phyloP scores from a whole-genome alignment of 2,329 filamentous ascomycete species.

The Penicillium griseofulvum region DNA sequence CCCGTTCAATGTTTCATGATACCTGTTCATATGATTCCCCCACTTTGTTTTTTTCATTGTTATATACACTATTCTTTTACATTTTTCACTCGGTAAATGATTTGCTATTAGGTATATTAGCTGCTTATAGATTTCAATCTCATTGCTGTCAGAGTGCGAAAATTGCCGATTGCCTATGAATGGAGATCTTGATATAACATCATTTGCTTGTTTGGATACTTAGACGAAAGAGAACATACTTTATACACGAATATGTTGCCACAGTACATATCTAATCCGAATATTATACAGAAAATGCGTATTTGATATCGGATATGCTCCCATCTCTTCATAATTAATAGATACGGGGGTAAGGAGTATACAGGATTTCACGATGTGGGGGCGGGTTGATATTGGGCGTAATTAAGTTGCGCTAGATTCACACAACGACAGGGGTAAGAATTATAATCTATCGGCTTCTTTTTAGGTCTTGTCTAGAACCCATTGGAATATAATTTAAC shows the following conservation, averaged over 20 bases:
- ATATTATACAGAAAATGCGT: neutral
- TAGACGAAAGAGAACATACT: no score
- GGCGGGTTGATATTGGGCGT: neutral
- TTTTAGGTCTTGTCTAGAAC: no score
- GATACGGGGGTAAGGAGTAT: neutral
- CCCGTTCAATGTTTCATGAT: slow-evolving; percentile 10
- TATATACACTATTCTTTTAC: neutral
- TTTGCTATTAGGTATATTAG: neutral
- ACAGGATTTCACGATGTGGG: neutral
- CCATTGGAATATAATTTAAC: no score
- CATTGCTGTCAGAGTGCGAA: neutral
- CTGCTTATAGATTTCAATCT: slow-evolving; percentile 6
- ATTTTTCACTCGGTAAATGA: neutral
- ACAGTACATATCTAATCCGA: no score
- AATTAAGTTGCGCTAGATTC: neutral
- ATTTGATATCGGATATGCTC: neutral
- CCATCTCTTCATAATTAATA: neutral
- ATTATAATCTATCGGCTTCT: neutral
- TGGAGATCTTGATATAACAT: neutral
- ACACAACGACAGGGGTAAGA: neutral
- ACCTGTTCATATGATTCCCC: slow-evolving; percentile 12
- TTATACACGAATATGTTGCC: no score
- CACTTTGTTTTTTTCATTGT: slow-evolving; percentile 4
- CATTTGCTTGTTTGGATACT: neutral
- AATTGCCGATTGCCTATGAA: neutral